These are phyloP conservation scores for Nigrospora sphaerica DNA, from an alignment of 2,329 filamentous ascomycete species.

Conservation along the genomic window DNA sequence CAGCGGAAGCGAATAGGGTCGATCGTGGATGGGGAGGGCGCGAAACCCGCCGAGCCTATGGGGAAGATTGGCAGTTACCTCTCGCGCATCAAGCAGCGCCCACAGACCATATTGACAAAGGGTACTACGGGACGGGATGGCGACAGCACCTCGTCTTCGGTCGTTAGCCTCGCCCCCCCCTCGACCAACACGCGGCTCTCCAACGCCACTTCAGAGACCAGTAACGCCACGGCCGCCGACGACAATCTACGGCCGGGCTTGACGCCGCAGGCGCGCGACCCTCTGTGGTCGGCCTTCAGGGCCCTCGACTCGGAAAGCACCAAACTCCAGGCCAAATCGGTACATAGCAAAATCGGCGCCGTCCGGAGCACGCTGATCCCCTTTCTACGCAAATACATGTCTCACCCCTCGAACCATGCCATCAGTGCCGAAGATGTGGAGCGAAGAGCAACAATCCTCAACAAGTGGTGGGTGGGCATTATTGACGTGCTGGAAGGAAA, in stretches of 20 bases:
- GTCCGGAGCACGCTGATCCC: conserved; percentile 67
- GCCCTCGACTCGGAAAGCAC: conserved; percentile 40
- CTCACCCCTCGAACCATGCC: conserved; percentile 55
- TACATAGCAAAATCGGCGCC: conserved; percentile 65
- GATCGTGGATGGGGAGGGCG: conserved; percentile 17
- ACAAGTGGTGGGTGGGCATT: conserved; percentile 85
- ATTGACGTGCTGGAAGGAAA: conserved; percentile 72
- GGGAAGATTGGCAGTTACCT: conserved; percentile 33
- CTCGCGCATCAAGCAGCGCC: conserved; percentile 42
- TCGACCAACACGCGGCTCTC: conserved; percentile 26
- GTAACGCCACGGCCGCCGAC: conserved; percentile 21
- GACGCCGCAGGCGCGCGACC: conserved; percentile 32
- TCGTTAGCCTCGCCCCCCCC: conserved; percentile 36
- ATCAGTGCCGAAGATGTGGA: conserved; percentile 79
- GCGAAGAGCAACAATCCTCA: conserved; percentile 68
- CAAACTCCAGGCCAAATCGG: conserved; percentile 65
- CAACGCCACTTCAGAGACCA: conserved; percentile 21
- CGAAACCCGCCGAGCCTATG: conserved; percentile 26
- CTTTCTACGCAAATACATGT: conserved; percentile 65
- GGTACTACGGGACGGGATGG: conserved; percentile 18
- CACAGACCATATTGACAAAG: conserved; percentile 33
- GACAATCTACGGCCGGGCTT: conserved; percentile 10
- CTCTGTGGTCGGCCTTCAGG: conserved; percentile 49
- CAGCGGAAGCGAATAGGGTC: conserved; percentile 22
- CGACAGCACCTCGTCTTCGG: conserved; percentile 39